Percentiles rank a stretch among this genome's conserved stretches.
These are phyloP conservation scores for Fusarium scirpi DNA, from an alignment of 2,329 filamentous ascomycete genomes.

Conservation along the genomic window DNA sequence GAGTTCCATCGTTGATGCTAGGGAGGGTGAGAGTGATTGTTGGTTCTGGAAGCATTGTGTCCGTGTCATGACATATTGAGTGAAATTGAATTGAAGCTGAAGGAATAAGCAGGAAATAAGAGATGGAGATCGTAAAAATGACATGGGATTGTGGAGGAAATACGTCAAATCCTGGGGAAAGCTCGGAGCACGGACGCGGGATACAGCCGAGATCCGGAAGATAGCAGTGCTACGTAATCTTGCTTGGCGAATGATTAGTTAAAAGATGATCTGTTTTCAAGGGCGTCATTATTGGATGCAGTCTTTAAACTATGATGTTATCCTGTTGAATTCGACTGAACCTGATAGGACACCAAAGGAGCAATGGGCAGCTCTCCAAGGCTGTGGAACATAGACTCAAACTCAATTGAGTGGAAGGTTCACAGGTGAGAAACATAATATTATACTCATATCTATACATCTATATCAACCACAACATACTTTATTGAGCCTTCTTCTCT, in stretches of 20 bases:
- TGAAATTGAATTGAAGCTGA: conserved; percentile 2
- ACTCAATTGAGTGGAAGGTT: neutral
- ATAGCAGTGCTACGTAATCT: conserved; percentile 17
- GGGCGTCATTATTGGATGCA: neutral
- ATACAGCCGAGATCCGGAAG: conserved; percentile 20
- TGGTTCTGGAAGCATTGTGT: conserved; percentile 67
- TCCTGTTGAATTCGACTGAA: neutral
- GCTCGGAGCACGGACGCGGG: conserved; percentile 29
- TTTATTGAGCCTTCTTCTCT: conserved; percentile 53
- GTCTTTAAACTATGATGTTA: neutral
- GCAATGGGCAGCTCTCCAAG: no score
- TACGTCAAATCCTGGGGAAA: conserved; percentile 32
- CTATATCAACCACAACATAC: conserved; percentile 12
- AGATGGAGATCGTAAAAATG: conserved; percentile 7
- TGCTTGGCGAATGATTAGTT: neutral
- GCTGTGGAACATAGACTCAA: neutral
- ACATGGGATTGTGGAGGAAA: conserved; percentile 18
- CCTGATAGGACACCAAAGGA: neutral
- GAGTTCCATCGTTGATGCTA: conserved; percentile 81
- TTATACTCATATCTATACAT: conserved; percentile 35
- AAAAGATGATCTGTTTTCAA: neutral
- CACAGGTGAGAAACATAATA: conserved; percentile 3
- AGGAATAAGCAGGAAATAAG: neutral
- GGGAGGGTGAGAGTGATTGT: conserved; percentile 80
- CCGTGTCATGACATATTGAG: conserved; percentile 39